Base-by-base conservation (phyloP, 1,284 basidiomycete genomes). In the Fomes fomentarius region DNA sequence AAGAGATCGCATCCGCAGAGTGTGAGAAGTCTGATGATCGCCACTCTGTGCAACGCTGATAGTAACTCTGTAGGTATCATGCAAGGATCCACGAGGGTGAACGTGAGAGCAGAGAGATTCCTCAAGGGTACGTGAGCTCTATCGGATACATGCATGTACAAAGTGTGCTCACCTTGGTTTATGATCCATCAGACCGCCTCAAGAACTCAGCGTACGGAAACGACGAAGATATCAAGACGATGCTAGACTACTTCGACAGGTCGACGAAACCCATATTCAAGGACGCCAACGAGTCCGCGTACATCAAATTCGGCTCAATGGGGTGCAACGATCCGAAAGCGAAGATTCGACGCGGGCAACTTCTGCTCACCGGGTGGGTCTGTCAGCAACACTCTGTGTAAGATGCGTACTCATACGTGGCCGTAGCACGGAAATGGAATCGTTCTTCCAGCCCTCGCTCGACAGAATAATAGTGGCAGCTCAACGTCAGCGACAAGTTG, bases 221-320 rank as follows among this genome's bases (percentile, higher is more conserved):
- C 24, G 60, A 65, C 0, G 68, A 74, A 9, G 71, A 74, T 22
- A 52, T 79, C 21, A 52, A 65, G 38, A 62, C 71, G 22, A 78
- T 79, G 67, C 64, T 71, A 10, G 57, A 61, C 14, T 62, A 65
- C 48, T 79, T 80, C 50, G 77, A 79, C 54, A 73, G 71, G 51
- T 69, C 67, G 9, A 73, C 77, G 3, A 80, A 77, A 47, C 67
- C 72, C 4, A 67, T 71, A 15, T 80, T 80, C 65, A 71, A 63
- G 21, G 68, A 72, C 53, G 37, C 42, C 63, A 15, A 37, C 54
- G 15, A 72, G 72, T 24, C 64, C 66, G 15, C 70, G 66, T 34
- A 77, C 54, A 73, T 79, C 48, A 74, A 71, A 52, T 77, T 79
- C 24, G 77, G 76, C 14, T 55, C 57, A 4, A 58, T 58, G 57